Conservation (phyloP, 2,329 filamentous ascomycete genomes). For the Stemphylium lycopersici region DNA sequence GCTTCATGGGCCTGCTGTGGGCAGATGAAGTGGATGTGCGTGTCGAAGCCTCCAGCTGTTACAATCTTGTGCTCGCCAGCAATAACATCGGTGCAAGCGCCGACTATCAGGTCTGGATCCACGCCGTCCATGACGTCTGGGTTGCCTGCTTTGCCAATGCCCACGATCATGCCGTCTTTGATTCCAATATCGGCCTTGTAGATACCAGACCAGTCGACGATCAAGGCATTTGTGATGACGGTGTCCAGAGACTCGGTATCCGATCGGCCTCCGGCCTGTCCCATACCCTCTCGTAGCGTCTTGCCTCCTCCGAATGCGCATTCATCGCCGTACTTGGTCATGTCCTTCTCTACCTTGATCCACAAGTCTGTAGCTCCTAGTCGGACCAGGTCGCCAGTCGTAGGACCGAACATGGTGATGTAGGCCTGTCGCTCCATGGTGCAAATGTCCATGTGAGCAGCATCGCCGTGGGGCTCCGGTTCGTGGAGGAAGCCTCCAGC, state of each 20-base stretch:
- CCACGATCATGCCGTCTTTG: slow-evolving; percentile 83
- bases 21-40: slow-evolving; percentile 93
- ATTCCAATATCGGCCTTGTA: slow-evolving; percentile 97
- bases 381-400: slow-evolving; percentile 82
- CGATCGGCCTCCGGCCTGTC: slow-evolving; percentile 78
- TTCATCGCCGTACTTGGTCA: slow-evolving; percentile 87
- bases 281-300: slow-evolving; percentile 93
- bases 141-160: slow-evolving; percentile 93
- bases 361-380: slow-evolving; percentile 86
- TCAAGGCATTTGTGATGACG: slow-evolving; percentile 86
- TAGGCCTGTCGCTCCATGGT: slow-evolving; percentile 81
- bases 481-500: slow-evolving; percentile 78
- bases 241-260: slow-evolving; percentile 79
- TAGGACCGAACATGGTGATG: slow-evolving; percentile 89
- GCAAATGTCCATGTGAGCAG: slow-evolving; percentile 64
- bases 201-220: slow-evolving; percentile 90
- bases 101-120: slow-evolving; percentile 76
- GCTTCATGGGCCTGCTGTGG: slow-evolving; percentile 88
- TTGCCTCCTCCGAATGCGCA: slow-evolving; percentile 96
- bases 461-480: slow-evolving; percentile 67
- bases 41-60: slow-evolving; percentile 87
- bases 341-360: slow-evolving; percentile 86
- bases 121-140: slow-evolving; percentile 97
- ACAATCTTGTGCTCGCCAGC: slow-evolving; percentile 89
- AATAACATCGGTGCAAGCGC: slow-evolving; percentile 88